These are phyloP conservation scores for Coemansia pectinata DNA, from an alignment of 192 early-diverging fungal species.

Conservation along the genomic window DNA sequence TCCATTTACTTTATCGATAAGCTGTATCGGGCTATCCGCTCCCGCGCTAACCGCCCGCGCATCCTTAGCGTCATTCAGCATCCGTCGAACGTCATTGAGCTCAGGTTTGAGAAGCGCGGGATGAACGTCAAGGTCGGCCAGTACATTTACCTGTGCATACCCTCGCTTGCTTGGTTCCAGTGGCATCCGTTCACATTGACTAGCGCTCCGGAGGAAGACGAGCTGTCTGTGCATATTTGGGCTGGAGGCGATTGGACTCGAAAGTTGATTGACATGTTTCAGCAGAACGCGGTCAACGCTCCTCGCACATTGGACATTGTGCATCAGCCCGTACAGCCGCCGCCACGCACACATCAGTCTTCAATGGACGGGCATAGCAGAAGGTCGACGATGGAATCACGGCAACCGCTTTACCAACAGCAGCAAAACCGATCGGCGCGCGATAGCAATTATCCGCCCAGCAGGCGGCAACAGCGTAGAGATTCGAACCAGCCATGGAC, in stretches of 20 bases:
- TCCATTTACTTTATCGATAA: constrained; percentile 68
- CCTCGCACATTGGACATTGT: constrained; percentile 6
- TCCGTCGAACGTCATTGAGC: constrained; percentile 77
- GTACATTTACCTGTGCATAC: constrained; percentile 72
- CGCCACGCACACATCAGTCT: not conserved
- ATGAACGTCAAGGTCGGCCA: constrained; percentile 65
- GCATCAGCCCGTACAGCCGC: constrained; percentile 1
- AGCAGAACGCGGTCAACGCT: constrained; percentile 13
- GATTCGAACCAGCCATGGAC: not conserved
- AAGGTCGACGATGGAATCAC: not conserved
- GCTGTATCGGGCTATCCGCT: constrained; percentile 64
- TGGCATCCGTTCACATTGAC: constrained; percentile 89
- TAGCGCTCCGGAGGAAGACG: constrained; percentile 74
- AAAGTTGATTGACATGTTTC: constrained; percentile 45
- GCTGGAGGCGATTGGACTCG: constrained; percentile 75
- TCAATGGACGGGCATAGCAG: not conserved
- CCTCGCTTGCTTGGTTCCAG: constrained; percentile 65
- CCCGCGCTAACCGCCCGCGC: constrained; percentile 59
- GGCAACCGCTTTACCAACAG: not conserved
- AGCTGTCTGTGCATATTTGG: constrained; percentile 73
- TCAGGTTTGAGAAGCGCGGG: constrained; percentile 68
- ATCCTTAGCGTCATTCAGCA: constrained; percentile 82
- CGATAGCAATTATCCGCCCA: not conserved
- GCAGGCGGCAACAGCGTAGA: constrained; percentile 7
- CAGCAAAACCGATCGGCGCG: not conserved